Base-by-base conservation (phyloP, 2,329 filamentous ascomycete species). In the Helicocarpus griseus region DNA sequence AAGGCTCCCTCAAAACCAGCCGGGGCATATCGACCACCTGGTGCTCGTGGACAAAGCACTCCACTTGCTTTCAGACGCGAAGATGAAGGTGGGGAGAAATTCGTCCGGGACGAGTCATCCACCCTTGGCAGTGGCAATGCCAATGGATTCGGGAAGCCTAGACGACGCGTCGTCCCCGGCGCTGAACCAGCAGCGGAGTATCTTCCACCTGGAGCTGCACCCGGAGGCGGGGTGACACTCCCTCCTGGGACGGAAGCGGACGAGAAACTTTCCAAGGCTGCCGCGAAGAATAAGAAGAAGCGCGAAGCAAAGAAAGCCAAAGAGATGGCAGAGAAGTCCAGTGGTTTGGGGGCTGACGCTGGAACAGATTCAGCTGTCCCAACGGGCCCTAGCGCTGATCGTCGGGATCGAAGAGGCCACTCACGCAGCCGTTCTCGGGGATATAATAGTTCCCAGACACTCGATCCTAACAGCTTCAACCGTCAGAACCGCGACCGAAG, bases 271-370 rank as follows among this genome's bases (percentile, higher is more conserved):
- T 90, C 87, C 56, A 94, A 93, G 73, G 82, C 86, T 50, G 89
- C 87, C 11, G 75, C 88, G 61, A 96, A 96, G 79, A 96, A 96
- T 73, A 97, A 97, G 81, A 97, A 97, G 81, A 97, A 97, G 80
- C 82, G 93, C 43, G 85, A 87, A 60, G 87, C 87, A 59, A 96
- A 94, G 78, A 97, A 96, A 73, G 80, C 81, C 48, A 93, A 90
- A 66, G 89, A 93, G 44, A 79, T 76, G 5, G 87, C 88, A 17
- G 81, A 80, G 47, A 83, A 82, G 59, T 72, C 73, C 41, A 62
- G 59, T n/a, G 47, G 49, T 41, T 49, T 54, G n/a, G 44, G 55
- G 9, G 60, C 45, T 26, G 50, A 22, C 21, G 45, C 19, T 36
- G 51, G 21, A 8, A 17, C 26, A 19, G 55, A 54, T 8, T 17